Base-by-base conservation (phyloP, 805 yeast species). In the Kuraishia piskuri region DNA sequence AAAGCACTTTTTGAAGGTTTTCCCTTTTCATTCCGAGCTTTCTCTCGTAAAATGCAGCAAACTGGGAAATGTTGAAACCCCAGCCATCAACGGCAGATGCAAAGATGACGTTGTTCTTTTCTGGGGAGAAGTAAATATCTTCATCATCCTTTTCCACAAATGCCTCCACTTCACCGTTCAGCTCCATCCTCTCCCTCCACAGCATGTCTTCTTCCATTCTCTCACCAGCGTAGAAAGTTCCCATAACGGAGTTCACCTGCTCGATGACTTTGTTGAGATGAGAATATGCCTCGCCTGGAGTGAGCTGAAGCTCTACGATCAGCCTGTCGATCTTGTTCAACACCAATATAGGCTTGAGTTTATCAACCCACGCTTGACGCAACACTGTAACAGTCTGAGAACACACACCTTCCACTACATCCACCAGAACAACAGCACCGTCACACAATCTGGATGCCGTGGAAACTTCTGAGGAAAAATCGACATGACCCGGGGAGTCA, bases 401-500 rank as follows among this genome's bases (percentile, higher is more conserved):
- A 63, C 97, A 91, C 0, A 94, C 98, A 23, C 99, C 99, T 70
- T 94, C 99, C 1, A 94, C 97, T 2, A 89, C 97, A 68, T 94
- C 99, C 2, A 94, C 96, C 17, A 94, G 72, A 0, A 94, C 95
- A 2, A 94, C 86, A 0, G 98, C 97, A 48, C 98, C 98, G 65
- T 94, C 99, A 72, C 98, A 94, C 48, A 94, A 73, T 62, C 99
- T 77, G 1, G 98, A 90, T 1, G 98, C 96, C 0, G 97, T 88
- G 24, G 96, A 88, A 0, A 94, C 99, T 65, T 94, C 99, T 12
- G 95, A 86, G 1, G 96, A 86, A 67, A 94, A 94, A 69, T 94
- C 99, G 55, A 94, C 90, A 63, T 94, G 99, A n/a, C 99, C 99
- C 0, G 99, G 99, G 0, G 98, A 92, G 68, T 94, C 99, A 54